These are phyloP conservation scores for Ophiocordyceps australis DNA, from an alignment of 2,329 filamentous ascomycete genomes.

Conservation along the genomic window DNA sequence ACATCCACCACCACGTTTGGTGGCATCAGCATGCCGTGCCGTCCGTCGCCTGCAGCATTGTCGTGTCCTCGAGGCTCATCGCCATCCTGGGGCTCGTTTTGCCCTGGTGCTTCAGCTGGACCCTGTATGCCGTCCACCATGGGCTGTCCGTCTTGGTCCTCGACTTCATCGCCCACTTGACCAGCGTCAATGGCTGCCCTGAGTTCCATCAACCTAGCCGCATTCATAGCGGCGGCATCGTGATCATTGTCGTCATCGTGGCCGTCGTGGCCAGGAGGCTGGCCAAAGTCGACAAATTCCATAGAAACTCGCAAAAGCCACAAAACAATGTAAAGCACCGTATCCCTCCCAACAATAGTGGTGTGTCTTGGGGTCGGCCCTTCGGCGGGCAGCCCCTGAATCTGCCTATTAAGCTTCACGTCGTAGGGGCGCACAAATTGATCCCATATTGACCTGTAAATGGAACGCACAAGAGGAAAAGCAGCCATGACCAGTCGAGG, in stretches of 20 bases:
- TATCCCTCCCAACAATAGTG: slow-evolving; percentile 5
- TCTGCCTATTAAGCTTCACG: slow-evolving; percentile 24
- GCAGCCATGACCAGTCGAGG: slow-evolving; percentile 29
- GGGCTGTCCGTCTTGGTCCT: not conserved
- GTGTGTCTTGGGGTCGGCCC: slow-evolving; percentile 5
- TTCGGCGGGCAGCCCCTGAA: slow-evolving; percentile 19
- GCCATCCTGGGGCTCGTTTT: slow-evolving; percentile 19
- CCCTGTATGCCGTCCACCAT: slow-evolving; percentile 14
- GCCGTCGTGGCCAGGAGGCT: slow-evolving; percentile 5
- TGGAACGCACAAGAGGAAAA: slow-evolving; percentile 25
- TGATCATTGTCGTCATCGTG: slow-evolving; percentile 7
- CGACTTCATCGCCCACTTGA: not conserved
- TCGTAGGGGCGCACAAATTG: slow-evolving; percentile 27
- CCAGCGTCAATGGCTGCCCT: not conserved
- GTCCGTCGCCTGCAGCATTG: slow-evolving; percentile 2
- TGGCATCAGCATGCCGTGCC: not conserved
- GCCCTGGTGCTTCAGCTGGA: slow-evolving; percentile 15
- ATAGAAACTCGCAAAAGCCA: slow-evolving; percentile 17
- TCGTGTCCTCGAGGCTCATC: slow-evolving; percentile 5
- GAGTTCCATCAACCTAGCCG: too few relatives aligned
- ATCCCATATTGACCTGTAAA: slow-evolving; percentile 27
- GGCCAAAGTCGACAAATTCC: slow-evolving; percentile 15
- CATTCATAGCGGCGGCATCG: too few relatives aligned
- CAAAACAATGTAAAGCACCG: slow-evolving; percentile 13
- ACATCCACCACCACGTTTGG: slow-evolving; percentile 1